Percentiles rank a stretch among this genome's conserved stretches.
These are phyloP conservation scores for Cercospora sojina DNA, from an alignment of 2,329 filamentous ascomycete species.

Conservation along the genomic window DNA sequence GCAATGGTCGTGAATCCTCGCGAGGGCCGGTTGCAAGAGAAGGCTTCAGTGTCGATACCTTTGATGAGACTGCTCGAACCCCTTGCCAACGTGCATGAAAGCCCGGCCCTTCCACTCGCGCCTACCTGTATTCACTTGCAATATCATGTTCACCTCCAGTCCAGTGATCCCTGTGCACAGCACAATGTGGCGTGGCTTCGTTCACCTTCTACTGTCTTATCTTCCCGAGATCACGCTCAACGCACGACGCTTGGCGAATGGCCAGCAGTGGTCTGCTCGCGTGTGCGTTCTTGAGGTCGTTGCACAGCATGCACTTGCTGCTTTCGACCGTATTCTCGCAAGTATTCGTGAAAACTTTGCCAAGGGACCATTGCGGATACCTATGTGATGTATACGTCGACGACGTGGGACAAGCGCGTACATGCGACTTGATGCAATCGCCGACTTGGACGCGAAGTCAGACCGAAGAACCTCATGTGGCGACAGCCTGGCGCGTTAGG, in stretches of 20 bases:
- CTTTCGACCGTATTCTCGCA: neutral
- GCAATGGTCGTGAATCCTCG: neutral
- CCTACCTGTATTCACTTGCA: neutral
- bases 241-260: neutral
- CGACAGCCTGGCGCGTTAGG: neutral
- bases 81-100: neutral
- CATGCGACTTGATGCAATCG: neutral
- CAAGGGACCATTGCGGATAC: slow-evolving; percentile 1
- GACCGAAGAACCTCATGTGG: neutral
- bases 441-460: slow-evolving; percentile 1
- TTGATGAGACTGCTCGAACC: neutral
- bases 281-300: neutral
- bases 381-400: neutral
- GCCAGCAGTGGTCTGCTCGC: neutral
- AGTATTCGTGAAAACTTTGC: neutral
- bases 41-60: neutral
- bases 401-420: slow-evolving; percentile 5
- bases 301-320: neutral
- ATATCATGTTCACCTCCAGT: neutral
- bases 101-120: neutral
- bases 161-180: neutral
- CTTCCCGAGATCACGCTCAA: neutral
- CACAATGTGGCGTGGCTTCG: neutral
- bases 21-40: neutral
- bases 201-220: neutral